A percentile compares a stretch with the other conserved stretches of the same genome.
Evolutionary conservation across 345 rosid species (phyloP).

Genomic region (Eucalyptus decipiens): DNA sequence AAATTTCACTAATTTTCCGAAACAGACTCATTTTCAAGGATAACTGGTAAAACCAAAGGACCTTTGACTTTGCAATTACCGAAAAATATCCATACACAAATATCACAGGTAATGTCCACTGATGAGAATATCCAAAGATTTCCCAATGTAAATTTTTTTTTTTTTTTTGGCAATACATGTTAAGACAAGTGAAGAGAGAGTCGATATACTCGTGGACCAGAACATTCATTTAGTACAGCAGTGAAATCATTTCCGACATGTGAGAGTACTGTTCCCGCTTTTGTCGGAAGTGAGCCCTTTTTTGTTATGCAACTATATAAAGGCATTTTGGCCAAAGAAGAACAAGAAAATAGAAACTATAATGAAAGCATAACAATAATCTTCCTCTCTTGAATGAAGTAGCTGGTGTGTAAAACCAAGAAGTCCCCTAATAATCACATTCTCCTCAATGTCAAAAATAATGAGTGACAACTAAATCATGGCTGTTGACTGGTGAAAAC

Average conservation of each 20-base stretch:
- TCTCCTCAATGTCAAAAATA: neutral
- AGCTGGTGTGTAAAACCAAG: neutral
- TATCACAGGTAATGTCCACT: neutral
- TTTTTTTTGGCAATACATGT: neutral
- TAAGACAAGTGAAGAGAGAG: neutral
- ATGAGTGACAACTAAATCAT: neutral
- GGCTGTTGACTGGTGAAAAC: neutral
- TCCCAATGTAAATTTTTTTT: neutral
- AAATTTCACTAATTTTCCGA: neutral
- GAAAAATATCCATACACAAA: neutral
- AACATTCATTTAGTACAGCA: neutral
- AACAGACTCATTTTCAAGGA: neutral
- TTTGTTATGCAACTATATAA: neutral
- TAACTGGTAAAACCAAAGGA: neutral
- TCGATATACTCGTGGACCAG: neutral
- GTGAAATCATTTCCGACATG: neutral
- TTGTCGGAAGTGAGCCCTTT: neutral
- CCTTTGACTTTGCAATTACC: neutral
- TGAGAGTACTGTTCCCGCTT: neutral
- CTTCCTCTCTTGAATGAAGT: neutral
- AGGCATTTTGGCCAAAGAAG: neutral
- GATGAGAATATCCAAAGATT: neutral
- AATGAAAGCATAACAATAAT: neutral
- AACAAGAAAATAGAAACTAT: neutral
- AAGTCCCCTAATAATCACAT: neutral